Percentiles rank a stretch among this genome's conserved stretches.
phyloP scores from a whole-genome alignment of 2,329 filamentous ascomycete genomes.

The Sclerotinia borealis region DNA sequence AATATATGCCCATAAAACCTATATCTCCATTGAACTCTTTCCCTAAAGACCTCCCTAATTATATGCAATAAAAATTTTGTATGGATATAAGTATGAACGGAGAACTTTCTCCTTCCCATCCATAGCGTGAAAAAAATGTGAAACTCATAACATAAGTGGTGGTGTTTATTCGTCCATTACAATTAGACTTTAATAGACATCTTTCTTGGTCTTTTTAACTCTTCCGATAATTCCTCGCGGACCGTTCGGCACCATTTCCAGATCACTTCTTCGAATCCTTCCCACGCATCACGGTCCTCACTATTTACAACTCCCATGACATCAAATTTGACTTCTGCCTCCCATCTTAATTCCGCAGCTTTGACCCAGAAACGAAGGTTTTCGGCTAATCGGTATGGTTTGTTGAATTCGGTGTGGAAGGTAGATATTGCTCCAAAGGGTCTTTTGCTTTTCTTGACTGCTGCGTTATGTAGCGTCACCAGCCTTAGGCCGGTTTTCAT shows the following conservation, averaged over 20 bases:
- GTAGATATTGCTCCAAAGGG: slow-evolving; percentile 84
- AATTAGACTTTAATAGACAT: slow-evolving; percentile 12
- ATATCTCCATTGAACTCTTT: background rate
- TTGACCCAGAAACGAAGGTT: slow-evolving; percentile 96
- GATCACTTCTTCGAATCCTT: slow-evolving; percentile 75
- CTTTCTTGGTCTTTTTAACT: slow-evolving; percentile 39
- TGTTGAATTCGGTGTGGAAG: slow-evolving; percentile 87
- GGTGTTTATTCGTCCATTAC: slow-evolving; percentile 1
- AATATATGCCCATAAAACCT: slow-evolving; percentile 5
- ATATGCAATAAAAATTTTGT: slow-evolving; percentile 4
- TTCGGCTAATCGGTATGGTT: slow-evolving; percentile 89
- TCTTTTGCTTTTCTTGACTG: slow-evolving; percentile 75
- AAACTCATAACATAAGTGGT: background rate
- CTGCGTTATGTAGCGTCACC: slow-evolving; percentile 82
- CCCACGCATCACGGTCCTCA: slow-evolving; percentile 62
- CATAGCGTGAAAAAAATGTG: background rate
- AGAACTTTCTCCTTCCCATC: background rate
- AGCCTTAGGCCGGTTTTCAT: slow-evolving; percentile 76
- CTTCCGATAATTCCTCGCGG: slow-evolving; percentile 73
- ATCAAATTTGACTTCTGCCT: slow-evolving; percentile 75
- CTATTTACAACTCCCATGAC: slow-evolving; percentile 82
- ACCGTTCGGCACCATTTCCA: slow-evolving; percentile 78
- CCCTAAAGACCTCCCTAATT: background rate
- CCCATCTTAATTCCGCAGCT: slow-evolving; percentile 90
- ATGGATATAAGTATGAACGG: background rate